Base-by-base conservation (phyloP, 1,284 basidiomycete species). In the Ustilago loliicola region DNA sequence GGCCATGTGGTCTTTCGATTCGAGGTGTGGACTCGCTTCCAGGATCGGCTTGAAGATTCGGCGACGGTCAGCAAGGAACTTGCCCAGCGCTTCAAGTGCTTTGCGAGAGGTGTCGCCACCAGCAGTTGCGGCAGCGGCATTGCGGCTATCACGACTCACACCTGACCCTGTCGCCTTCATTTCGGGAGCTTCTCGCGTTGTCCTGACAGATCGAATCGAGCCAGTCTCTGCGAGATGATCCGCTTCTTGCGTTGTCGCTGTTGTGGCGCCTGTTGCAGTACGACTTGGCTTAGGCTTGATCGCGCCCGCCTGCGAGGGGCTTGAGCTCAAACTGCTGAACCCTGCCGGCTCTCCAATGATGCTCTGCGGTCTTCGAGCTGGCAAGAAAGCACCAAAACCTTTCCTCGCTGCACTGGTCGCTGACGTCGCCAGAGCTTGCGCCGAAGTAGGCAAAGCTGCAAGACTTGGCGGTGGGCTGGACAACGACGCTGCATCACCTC, bases 11-110 rank as follows among this genome's bases (percentile, higher is more conserved):
- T 75, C 68, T 57, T 75, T 79, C 47, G 72, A 72, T 47, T 71
- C 65, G 15, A 68, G 73, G 34, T 61, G 72, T 36, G 63, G 70
- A 32, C 55, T 60, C 17, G 72, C 34, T 32, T 81, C 82, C 10
- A 81, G 66, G n/a, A 81, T 71, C 17, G 82, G 78, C 55, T 81
- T 83, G 66, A 84, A 80, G 60, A 86, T 80, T 9, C 85, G 72
- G 36, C 85, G 78, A 30, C 85, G 78, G 52, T 86, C 85, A 5
- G 82, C 83, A 25, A 86, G 77, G 55, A 85, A 86, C 36, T 83
- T 77, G 17, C 82, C 83, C 11, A 86, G 78, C 2, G 83, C 83
- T 32, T 85, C 81, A 8, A 85, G 70, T 7, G 83, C 66, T 48
- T 72, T 68, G 64, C 69, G 70, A 15, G 64, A 71, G 0, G 70